These are phyloP conservation scores for Phytophthora podocarpi DNA, from an alignment of 352 stramenopile genomes.

Conservation along the genomic window DNA sequence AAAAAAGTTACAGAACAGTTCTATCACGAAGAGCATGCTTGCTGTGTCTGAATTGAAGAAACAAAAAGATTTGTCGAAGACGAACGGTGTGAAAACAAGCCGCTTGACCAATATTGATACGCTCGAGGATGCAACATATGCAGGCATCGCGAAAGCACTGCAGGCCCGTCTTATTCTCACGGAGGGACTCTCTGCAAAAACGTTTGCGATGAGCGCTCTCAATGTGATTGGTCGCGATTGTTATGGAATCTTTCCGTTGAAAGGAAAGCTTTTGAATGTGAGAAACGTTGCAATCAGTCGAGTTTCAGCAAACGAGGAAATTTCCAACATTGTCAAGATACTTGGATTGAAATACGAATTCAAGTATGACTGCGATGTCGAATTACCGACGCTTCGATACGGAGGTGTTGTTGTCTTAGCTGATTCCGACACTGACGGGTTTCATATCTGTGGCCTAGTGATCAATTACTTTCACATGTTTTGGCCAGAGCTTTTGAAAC, in stretches of 20 bases:
- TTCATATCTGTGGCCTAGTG: conserved; percentile 94
- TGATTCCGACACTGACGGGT: conserved; percentile 94
- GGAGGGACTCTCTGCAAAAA: conserved; percentile 94
- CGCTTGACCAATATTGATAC: background rate
- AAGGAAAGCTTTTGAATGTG: conserved; percentile 81
- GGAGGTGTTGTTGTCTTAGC: conserved; percentile 95
- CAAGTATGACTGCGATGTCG: conserved; percentile 82
- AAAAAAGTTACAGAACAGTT: conserved; percentile 94
- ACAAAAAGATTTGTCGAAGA: background rate
- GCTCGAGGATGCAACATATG: background rate
- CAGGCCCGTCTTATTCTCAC: background rate
- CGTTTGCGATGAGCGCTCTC: conserved; percentile 92
- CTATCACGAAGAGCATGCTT: conserved; percentile 75
- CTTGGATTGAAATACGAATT: conserved; percentile 92
- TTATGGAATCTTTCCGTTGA: conserved; percentile 95
- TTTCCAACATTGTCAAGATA: conserved; percentile 90
- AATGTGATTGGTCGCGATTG: conserved; percentile 93
- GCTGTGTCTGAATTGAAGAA: conserved; percentile 89
- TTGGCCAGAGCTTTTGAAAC: conserved; percentile 90
- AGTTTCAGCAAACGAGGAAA: conserved; percentile 80
- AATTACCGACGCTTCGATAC: conserved; percentile 82
- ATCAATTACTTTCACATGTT: conserved; percentile 96
- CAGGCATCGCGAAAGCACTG: background rate
- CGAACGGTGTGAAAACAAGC: background rate
- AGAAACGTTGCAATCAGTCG: conserved; percentile 33